Conservation (phyloP, 2,329 filamentous ascomycete genomes). For the Chalaropsis ovoidea region DNA sequence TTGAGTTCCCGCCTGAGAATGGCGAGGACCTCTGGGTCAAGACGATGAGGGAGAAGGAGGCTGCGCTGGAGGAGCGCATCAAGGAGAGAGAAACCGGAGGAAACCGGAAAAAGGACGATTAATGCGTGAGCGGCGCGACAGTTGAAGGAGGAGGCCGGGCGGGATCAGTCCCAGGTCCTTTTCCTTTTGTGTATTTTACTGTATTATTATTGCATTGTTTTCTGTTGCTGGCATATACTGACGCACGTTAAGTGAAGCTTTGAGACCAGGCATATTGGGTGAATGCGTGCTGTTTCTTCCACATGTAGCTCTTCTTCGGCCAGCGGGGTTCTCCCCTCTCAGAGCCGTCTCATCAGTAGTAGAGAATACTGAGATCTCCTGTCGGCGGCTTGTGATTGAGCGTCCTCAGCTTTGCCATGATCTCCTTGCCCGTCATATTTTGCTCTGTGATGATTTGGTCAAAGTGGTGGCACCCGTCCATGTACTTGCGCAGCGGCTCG, state of each 20-base stretch:
- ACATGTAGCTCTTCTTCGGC: not conserved
- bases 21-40: constrained; percentile 18
- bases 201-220: constrained; percentile 19
- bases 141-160: not conserved
- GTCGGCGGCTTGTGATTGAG: constrained; percentile 38
- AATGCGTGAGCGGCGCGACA: not conserved
- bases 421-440: constrained; percentile 58
- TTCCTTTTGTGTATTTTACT: constrained; percentile 8
- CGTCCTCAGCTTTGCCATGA: constrained; percentile 56
- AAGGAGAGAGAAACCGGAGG: constrained; percentile 27
- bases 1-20: constrained; percentile 33
- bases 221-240: not conserved
- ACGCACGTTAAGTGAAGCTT: not conserved
- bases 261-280: not conserved
- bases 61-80: not conserved
- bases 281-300: constrained; percentile 19
- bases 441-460: constrained; percentile 75
- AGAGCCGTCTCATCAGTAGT: constrained; percentile 34
- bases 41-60: constrained; percentile 4
- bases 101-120: constrained; percentile 17
- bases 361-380: constrained; percentile 46
- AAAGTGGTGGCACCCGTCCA: constrained; percentile 65
- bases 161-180: not conserved
- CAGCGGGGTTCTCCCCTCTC: not conserved
- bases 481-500: constrained; percentile 53